A percentile compares a stretch with the other conserved stretches of the same genome.
Conservation (phyloP, 176 grass and related monocot species). For the Zea luxurians region DNA sequence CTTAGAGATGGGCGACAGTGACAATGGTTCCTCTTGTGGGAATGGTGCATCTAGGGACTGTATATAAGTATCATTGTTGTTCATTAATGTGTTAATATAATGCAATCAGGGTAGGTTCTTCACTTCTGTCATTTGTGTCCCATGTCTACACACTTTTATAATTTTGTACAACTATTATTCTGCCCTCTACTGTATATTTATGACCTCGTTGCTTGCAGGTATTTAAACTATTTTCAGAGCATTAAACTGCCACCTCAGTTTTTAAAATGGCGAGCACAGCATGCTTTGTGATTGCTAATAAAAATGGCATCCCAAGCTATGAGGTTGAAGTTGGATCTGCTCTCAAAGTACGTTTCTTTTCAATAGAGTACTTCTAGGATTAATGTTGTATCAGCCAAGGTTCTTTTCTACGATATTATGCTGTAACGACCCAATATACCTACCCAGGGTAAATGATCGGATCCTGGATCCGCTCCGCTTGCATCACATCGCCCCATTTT, state of each 20-base stretch:
- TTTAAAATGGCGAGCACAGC: conserved; percentile 59
- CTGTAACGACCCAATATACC: background rate
- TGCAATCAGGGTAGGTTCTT: background rate
- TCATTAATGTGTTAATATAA: background rate
- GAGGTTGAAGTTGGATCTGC: conserved; percentile 82
- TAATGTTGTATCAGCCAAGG: background rate
- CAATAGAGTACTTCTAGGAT: background rate
- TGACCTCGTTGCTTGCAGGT: background rate
- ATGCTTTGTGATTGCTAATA: conserved; percentile 74
- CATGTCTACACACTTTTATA: background rate
- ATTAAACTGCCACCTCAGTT: background rate
- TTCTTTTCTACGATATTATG: background rate
- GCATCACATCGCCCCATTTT: too few relatives aligned
- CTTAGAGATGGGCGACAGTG: background rate
- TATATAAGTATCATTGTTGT: background rate
- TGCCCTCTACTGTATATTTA: background rate
- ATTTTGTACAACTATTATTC: background rate
- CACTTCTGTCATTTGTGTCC: background rate
- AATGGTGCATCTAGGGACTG: background rate
- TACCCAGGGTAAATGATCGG: too few relatives aligned
- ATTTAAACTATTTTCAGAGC: conserved; percentile 27
- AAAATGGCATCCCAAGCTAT: conserved; percentile 78
- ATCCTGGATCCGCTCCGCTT: too few relatives aligned
- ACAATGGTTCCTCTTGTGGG: background rate
- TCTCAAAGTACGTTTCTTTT: conserved; percentile 47